phyloP scores from a whole-genome alignment of 148 eudicot genomes.

The Spergularia bocconei region DNA sequence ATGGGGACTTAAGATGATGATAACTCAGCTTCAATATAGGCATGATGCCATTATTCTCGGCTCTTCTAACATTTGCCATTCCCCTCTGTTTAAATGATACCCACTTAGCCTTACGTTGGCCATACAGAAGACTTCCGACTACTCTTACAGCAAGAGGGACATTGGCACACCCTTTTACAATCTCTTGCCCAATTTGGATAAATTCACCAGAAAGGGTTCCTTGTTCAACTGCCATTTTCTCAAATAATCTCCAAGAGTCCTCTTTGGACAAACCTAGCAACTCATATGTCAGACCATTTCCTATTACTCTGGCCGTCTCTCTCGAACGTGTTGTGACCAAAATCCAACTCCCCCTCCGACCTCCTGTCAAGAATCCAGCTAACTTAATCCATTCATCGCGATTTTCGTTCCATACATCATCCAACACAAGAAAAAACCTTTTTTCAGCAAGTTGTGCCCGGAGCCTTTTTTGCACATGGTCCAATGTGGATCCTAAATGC shows the following conservation, averaged over 20 bases:
- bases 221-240: not conserved
- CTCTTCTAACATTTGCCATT: slow-evolving; percentile 8
- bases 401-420: slow-evolving; percentile 13
- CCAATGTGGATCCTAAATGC: not conserved
- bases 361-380: slow-evolving; percentile 8
- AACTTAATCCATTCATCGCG: not conserved
- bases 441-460: slow-evolving; percentile 5
- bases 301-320: slow-evolving; percentile 9
- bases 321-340: slow-evolving; percentile 7
- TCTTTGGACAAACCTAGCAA: slow-evolving; percentile 2
- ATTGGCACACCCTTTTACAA: slow-evolving; percentile 21
- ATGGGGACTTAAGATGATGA: not conserved
- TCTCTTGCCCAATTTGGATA: slow-evolving; percentile 18
- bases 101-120: slow-evolving; percentile 15
- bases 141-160: slow-evolving; percentile 26
- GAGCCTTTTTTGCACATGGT: slow-evolving; percentile 7
- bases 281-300: slow-evolving; percentile 8
- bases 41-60: not conserved
- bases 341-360: slow-evolving; percentile 16
- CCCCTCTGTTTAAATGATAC: slow-evolving; percentile 1
- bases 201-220: slow-evolving; percentile 2
- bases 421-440: slow-evolving; percentile 7
- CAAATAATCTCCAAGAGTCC: slow-evolving; percentile 9
- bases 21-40: slow-evolving; percentile 11
- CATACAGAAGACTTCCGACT: slow-evolving; percentile 22